Percentiles rank a stretch among this genome's conserved stretches.
Conservation (phyloP, 305 asterid genomes). For the Fraxinus greggii region DNA sequence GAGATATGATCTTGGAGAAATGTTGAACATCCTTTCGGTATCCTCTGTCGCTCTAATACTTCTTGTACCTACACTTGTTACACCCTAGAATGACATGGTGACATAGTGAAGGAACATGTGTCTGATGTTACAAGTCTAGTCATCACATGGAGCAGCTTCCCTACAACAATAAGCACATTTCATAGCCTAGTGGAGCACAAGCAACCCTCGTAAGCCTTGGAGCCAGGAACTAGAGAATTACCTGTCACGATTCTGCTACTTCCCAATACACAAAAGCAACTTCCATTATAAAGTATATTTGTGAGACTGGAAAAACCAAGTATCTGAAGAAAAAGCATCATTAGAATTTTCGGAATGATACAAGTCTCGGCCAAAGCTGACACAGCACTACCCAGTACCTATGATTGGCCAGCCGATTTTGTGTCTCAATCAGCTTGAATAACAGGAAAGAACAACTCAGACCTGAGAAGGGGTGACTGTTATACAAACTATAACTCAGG, state of each 20-base stretch:
- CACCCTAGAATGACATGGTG: not conserved
- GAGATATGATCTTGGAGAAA: not conserved
- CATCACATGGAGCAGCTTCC: not conserved
- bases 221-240: not conserved
- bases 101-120: not conserved
- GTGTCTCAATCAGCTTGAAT: not conserved
- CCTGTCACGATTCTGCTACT: not conserved
- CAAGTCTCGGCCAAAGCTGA: not conserved
- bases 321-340: not conserved
- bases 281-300: not conserved
- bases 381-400: not conserved
- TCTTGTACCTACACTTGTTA: not conserved
- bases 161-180: not conserved
- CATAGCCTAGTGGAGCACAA: not conserved
- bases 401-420: not conserved
- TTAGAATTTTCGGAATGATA: not conserved
- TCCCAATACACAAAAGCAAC: not conserved
- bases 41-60: not conserved
- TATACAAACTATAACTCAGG: not conserved
- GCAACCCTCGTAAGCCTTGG: not conserved
- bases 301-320: not conserved
- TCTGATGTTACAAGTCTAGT: not conserved
- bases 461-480: not conserved
- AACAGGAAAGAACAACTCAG: conserved; percentile 1
- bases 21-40: not conserved